Percentiles rank a stretch among this genome's conserved stretches.
Evolutionary conservation across 169 alveolate species (phyloP).

Genomic region (Pseudocohnilembus persalinus): DNA sequence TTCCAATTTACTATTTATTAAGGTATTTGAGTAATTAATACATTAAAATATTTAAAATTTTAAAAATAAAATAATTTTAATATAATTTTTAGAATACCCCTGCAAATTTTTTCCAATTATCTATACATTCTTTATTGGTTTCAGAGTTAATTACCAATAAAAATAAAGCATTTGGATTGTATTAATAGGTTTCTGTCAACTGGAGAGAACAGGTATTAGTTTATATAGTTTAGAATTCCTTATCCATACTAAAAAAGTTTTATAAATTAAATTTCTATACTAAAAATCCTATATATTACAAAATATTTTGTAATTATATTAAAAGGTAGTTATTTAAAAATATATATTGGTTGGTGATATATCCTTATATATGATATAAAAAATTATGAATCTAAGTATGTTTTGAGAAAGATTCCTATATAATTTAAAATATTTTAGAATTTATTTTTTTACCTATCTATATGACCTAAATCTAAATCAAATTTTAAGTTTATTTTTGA

Average conservation of each 20-base stretch:
- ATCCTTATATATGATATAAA: no score
- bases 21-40: no score
- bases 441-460: background rate
- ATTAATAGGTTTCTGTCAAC: background rate
- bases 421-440: no score
- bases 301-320: no score
- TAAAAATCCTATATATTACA: background rate
- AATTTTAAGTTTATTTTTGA: background rate
- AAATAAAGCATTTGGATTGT: background rate
- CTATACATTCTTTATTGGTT: background rate
- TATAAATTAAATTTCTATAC: no score
- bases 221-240: background rate
- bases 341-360: no score
- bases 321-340: no score
- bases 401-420: no score
- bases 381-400: no score
- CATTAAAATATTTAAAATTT: no score
- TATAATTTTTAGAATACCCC: background rate
- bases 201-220: background rate
- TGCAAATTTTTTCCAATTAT: background rate
- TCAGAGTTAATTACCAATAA: background rate
- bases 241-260: background rate
- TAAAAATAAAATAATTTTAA: no score
- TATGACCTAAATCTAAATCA: conserved; percentile 2
- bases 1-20: background rate